A percentile compares a stretch with the other conserved stretches of the same genome.
Conservation (phyloP, 2,329 filamentous ascomycete species). For the Myriosclerotinia curreyana region DNA sequence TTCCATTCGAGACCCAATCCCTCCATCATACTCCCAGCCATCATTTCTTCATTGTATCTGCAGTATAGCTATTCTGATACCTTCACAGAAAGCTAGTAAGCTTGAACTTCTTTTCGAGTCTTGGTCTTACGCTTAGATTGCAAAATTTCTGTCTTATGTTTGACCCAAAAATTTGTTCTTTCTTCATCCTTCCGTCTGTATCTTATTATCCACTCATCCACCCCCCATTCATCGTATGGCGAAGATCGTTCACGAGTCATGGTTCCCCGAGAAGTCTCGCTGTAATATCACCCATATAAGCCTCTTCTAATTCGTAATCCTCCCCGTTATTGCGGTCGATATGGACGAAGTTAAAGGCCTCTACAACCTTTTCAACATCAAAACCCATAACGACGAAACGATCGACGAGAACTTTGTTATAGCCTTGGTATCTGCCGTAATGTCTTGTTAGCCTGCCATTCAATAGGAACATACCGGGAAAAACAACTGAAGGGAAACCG, state of each 20-base stretch:
- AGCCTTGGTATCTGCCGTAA: constrained; percentile 71
- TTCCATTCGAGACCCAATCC: not conserved
- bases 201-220: not conserved
- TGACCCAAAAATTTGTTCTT: not conserved
- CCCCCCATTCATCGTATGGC: constrained; percentile 5
- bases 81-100: not conserved
- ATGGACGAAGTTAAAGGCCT: constrained; percentile 76
- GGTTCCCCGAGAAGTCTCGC: constrained; percentile 79
- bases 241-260: constrained; percentile 25
- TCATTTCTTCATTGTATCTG: not conserved
- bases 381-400: constrained; percentile 91
- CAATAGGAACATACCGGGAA: not conserved
- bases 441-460: constrained; percentile 26
- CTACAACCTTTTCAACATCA: constrained; percentile 78
- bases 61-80: not conserved
- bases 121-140: not conserved
- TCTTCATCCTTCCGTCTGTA: not conserved
- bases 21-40: not conserved
- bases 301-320: constrained; percentile 85
- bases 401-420: constrained; percentile 78
- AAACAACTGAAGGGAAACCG: constrained; percentile 4
- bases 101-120: not conserved
- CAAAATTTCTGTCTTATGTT: not conserved
- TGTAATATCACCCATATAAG: constrained; percentile 86
- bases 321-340: constrained; percentile 75